Evolutionary conservation across 1,139 yeast species (phyloP).

Genomic region (Pichia sp.): DNA sequence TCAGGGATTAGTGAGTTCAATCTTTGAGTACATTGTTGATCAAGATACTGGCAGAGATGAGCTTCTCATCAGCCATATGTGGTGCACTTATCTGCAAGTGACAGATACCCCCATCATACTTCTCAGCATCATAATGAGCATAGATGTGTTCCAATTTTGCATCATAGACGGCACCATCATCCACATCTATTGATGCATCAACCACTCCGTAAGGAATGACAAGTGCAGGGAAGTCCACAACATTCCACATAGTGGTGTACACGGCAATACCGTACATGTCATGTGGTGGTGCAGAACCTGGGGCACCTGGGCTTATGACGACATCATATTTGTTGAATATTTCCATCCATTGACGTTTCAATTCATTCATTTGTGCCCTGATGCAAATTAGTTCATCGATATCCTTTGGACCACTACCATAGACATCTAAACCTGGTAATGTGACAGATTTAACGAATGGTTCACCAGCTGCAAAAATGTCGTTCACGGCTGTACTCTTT

Average conservation of each 20-base stretch:
- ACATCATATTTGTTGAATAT: conserved; percentile 48
- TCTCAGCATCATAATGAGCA: conserved; percentile 3
- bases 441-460: conserved; percentile 46
- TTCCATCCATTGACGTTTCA: conserved; percentile 1
- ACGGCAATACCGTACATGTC: conserved; percentile 37
- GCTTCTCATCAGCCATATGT: conserved; percentile 7
- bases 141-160: conserved; percentile 3
- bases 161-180: conserved; percentile 16
- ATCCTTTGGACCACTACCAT: conserved; percentile 45
- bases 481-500: conserved; percentile 41
- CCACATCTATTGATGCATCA: conserved; percentile 31
- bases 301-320: conserved; percentile 58
- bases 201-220: conserved; percentile 56
- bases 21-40: no score
- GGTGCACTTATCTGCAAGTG: conserved; percentile 6
- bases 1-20: no score
- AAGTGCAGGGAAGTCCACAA: conserved; percentile 54
- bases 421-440: conserved; percentile 50
- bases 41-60: no score
- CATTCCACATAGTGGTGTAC: conserved; percentile 60
- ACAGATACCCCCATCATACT: conserved; percentile 3
- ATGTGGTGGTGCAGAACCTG: conserved; percentile 59
- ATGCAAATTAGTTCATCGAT: conserved; percentile 37
- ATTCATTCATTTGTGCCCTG: background rate
- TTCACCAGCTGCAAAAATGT: conserved; percentile 26